These are phyloP conservation scores for Fusarium nygamai DNA, from an alignment of 2,329 filamentous ascomycete genomes.

Conservation along the genomic window DNA sequence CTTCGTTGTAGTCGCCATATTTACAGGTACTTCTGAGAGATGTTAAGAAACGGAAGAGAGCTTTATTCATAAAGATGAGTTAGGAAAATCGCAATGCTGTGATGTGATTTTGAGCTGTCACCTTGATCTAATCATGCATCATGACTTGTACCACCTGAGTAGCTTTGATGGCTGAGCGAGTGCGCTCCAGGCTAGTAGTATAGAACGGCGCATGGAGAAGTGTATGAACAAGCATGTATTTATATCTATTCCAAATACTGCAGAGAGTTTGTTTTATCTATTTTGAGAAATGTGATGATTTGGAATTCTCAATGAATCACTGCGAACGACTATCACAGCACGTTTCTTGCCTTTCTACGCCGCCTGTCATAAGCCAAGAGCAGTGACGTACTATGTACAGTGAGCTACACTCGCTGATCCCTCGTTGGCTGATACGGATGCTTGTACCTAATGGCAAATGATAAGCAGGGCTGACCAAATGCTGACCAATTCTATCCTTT, in stretches of 20 bases:
- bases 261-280: neutral
- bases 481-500: neutral
- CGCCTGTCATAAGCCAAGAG: neutral
- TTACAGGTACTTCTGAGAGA: fast-evolving
- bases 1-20: neutral
- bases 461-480: neutral
- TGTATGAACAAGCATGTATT: neutral
- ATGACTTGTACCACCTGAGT: neutral
- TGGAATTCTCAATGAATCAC: neutral
- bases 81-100: too few species aligned
- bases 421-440: neutral
- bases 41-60: neutral
- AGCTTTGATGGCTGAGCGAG: neutral
- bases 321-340: neutral
- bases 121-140: neutral
- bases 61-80: too few species aligned
- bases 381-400: neutral
- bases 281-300: neutral
- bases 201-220: fast-evolving
- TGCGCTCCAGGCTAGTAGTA: neutral
- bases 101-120: neutral
- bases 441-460: neutral
- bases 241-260: neutral
- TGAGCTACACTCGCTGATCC: neutral
- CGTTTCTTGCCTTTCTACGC: neutral